Evolutionary conservation across 208 protist species (phyloP).

Genomic region (Trypanosoma cruzi): DNA sequence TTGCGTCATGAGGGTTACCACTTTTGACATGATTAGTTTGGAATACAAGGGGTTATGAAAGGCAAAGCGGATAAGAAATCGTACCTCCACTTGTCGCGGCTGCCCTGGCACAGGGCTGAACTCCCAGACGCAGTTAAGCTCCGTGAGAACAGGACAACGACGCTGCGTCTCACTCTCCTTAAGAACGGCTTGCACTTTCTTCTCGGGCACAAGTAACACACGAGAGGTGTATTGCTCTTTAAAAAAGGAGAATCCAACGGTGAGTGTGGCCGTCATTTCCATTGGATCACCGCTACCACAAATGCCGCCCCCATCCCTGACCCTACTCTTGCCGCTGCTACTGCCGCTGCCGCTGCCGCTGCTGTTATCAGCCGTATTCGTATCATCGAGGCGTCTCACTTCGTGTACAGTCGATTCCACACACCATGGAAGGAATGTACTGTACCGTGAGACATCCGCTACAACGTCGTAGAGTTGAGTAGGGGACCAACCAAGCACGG

Average conservation of each 20-base stretch:
- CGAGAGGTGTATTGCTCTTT: conserved; percentile 78
- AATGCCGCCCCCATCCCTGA: neutral
- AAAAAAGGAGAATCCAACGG: conserved; percentile 76
- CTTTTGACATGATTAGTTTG: conserved; percentile 75
- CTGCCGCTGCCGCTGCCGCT: no score
- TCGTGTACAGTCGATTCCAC: conserved; percentile 56
- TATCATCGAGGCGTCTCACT: conserved; percentile 21
- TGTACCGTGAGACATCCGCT: conserved; percentile 75
- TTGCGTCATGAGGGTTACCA: conserved; percentile 77
- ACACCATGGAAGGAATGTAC: conserved; percentile 82
- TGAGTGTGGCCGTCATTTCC: conserved; percentile 74
- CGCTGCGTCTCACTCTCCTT: conserved; percentile 35
- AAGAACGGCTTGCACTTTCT: conserved; percentile 55
- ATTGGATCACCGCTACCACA: conserved; percentile 5
- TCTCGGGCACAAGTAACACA: conserved; percentile 55
- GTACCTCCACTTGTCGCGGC: conserved; percentile 65
- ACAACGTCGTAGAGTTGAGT: conserved; percentile 73
- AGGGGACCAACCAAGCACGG: conserved; percentile 75
- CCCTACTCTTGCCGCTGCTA: no score
- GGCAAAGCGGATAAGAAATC: conserved; percentile 74
- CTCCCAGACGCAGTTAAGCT: conserved; percentile 76
- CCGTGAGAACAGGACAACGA: conserved; percentile 42
- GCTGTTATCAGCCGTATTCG: no score
- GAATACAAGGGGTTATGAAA: conserved; percentile 79
- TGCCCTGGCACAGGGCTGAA: conserved; percentile 45